Base-by-base conservation (phyloP, 179 eudicot genomes). In the Silene noctiflora region DNA sequence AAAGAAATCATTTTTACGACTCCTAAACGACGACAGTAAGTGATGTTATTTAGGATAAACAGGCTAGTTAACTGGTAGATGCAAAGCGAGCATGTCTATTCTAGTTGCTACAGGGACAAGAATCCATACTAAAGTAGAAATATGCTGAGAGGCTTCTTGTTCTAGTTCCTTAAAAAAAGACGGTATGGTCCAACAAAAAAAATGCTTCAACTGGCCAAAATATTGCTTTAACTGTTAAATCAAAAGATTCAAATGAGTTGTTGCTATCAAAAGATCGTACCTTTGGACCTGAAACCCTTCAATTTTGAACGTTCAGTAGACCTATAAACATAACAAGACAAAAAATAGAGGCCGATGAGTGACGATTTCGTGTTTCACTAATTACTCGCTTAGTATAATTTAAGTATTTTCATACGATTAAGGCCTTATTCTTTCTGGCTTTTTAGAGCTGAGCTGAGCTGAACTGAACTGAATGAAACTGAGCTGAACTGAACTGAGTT, bases 111-210 rank as follows among this genome's bases (percentile, higher is more conserved):
- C 64, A 71, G 53, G 39, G 27, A 68, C 73, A 73, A 66, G 73
- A 65, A 78, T 73, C n/a, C 81, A 74, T 66, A 48, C 67, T 64
- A 66, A 75, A 60, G 65, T 60, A 9, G 65, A 60, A 20, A 22
- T 19, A 60, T 60, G 21, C 3, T 21, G 12, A 42, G 48, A 42
- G 48, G 48, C 48, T 42, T 42, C 48, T 42, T 42, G 4, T 42
- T 42, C 48, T 42, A 8, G 48, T 46, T 46, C 53, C 53, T 46
- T 11, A 64, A 61, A 11, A 78, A 74, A 79, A 35, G 73, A 31
- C n/a, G 6, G 44, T 12, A 68, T 80, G 79, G 82, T 69, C 82
- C 82, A 75, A 69, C 3, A 24, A 24, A 74, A 75, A n/a, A n/a
- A 22, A 60, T 68, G 51, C 24, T 48, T 39, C 13, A 33, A 25